A percentile compares a stretch with the other conserved stretches of the same genome.
phyloP scores from a whole-genome alignment of 2,329 filamentous ascomycete genomes.

The Colletotrichum sp. region DNA sequence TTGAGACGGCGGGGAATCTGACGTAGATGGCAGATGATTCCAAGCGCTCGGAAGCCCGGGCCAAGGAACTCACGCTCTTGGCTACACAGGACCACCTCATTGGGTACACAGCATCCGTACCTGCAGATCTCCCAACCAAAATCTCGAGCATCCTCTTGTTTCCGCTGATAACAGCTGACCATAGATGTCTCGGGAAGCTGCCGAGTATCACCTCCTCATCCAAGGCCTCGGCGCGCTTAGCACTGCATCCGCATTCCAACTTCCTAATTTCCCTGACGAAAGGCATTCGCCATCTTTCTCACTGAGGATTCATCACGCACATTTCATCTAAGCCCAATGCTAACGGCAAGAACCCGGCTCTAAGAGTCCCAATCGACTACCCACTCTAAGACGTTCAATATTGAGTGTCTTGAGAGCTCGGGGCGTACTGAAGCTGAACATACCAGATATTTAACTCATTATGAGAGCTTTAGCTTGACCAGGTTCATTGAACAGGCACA shows the following conservation, averaged over 20 bases:
- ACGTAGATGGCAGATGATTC: neutral
- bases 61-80: neutral
- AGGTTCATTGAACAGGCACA: neutral
- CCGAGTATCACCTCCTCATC: neutral
- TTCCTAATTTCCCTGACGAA: neutral
- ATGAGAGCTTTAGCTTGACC: neutral
- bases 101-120: neutral
- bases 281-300: neutral
- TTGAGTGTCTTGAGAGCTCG: neutral
- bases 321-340: rapidly evolving
- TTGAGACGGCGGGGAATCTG: neutral
- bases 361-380: neutral
- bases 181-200: neutral
- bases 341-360: neutral
- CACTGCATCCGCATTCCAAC: neutral
- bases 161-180: neutral
- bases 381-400: neutral
- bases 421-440: neutral
- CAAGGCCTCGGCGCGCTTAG: neutral
- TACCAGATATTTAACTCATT: no score
- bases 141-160: neutral
- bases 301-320: neutral
- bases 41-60: neutral
- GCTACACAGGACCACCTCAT: neutral
- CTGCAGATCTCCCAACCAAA: neutral